A percentile compares a stretch with the other conserved stretches of the same genome.
Evolutionary conservation across 148 eudicot species (phyloP).

Genomic region (Heliamphora exappendiculata): DNA sequence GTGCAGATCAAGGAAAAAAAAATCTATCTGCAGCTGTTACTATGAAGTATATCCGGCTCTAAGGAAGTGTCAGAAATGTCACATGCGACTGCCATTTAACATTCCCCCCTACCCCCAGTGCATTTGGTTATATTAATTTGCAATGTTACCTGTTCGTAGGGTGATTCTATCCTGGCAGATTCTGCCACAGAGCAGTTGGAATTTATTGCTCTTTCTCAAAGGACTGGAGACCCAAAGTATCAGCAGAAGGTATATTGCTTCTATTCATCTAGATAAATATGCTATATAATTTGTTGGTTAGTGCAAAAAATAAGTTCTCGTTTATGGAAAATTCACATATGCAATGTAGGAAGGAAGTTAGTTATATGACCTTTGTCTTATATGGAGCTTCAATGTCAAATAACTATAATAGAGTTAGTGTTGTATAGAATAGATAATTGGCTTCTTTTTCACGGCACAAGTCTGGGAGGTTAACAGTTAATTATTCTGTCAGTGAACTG

Average conservation of each 20-base stretch:
- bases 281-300: not conserved
- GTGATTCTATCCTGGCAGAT: constrained; percentile 92
- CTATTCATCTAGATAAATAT: not conserved
- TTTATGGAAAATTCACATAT: not conserved
- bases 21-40: not conserved
- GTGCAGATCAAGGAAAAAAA: not conserved
- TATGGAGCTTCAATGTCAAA: not conserved
- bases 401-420: not conserved
- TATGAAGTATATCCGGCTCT: not conserved
- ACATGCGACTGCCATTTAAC: not conserved
- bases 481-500: not conserved
- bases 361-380: not conserved
- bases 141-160: constrained; percentile 31
- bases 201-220: constrained; percentile 95
- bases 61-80: not conserved
- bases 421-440: not conserved
- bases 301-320: not conserved
- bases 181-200: constrained; percentile 98
- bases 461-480: not conserved
- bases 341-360: not conserved
- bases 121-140: not conserved
- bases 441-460: not conserved
- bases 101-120: not conserved
- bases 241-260: constrained; percentile 66
- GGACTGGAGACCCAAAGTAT: constrained; percentile 94